Base-by-base conservation (phyloP, 106 monocot species). In the Allium fistulosum region DNA sequence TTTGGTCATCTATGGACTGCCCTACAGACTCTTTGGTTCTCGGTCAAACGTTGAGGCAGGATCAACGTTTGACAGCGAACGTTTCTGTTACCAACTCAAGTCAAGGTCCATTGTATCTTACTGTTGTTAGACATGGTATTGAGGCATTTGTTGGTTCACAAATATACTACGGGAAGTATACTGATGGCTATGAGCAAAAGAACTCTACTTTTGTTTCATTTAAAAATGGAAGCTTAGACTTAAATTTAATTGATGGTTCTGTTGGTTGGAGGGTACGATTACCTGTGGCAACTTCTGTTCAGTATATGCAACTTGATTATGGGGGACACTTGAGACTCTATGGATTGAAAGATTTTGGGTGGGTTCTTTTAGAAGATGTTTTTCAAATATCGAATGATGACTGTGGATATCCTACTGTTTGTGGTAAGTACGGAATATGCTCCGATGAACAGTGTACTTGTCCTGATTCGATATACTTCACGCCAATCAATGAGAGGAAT, bases 1-100 rank as follows among this genome's bases (percentile, higher is more conserved):
- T 88, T 3, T 92, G 92, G 85, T 68, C 80, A 13, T 88, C 88
- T 0, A 76, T 84, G 57, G 71, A 80, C 14, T 63, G 77, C 69
- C 88, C 85, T 13, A 83, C 80, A 0, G 88, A 92, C 67, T 63
- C 80, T 11, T 51, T 85, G 28, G 49, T 92, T 4, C 51, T 62
- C 11, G 82, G 83, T 10, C 85, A 85, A 69, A 55, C 69, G 11
- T 63, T 86, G 17, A 9, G 16, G 8, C 51, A 57, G 18, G 85
- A 77, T 8, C 69, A 66, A 47, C 62, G 62, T 15, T 71, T 85
- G 13, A 59, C 65, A 1, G 70, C 85, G 12, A 81, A 81, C 37
- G 15, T 17, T 18, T 72, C 78, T 0, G 26, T 50, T 1, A 14
- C 73, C 5, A 75, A 75, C 17, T 68, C 22, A 26, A 37, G 57